These are phyloP conservation scores for Colletotrichum chrysophilum DNA, from an alignment of 2,329 filamentous ascomycete genomes.

Conservation along the genomic window DNA sequence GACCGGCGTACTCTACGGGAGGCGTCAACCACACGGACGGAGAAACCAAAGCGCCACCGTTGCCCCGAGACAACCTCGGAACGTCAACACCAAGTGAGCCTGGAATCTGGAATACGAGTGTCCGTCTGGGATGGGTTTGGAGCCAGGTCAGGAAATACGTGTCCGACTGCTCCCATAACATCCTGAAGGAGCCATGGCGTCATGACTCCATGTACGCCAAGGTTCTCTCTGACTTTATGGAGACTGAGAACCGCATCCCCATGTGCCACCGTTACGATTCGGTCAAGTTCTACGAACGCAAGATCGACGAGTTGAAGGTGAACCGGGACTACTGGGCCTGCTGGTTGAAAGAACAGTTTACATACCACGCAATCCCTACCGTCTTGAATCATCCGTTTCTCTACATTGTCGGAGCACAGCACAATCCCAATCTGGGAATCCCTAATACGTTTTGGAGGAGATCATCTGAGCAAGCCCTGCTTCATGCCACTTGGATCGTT, in stretches of 20 bases:
- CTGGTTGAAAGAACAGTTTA: constrained; percentile 59
- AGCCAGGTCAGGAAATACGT: constrained; percentile 51
- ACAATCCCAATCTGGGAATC: constrained; percentile 55
- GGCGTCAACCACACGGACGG: constrained; percentile 27
- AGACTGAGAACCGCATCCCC: constrained; percentile 52
- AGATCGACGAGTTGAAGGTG: constrained; percentile 46
- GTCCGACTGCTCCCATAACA: constrained; percentile 50
- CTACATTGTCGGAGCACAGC: constrained; percentile 56
- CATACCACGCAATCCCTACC: constrained; percentile 55
- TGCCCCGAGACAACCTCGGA: constrained; percentile 50
- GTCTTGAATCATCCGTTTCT: constrained; percentile 59
- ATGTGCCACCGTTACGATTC: constrained; percentile 58
- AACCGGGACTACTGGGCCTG: constrained; percentile 55
- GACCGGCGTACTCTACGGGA: constrained; percentile 35
- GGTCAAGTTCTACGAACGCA: constrained; percentile 56
- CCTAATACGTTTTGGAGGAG: constrained; percentile 60
- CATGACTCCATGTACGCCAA: constrained; percentile 57
- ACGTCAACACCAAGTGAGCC: constrained; percentile 42
- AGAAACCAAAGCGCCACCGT: constrained; percentile 41
- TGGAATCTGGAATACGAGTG: constrained; percentile 55
- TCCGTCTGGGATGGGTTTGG: constrained; percentile 58
- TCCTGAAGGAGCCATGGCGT: constrained; percentile 55
- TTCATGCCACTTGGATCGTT: constrained; percentile 60
- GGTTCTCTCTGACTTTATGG: constrained; percentile 55
- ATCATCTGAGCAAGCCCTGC: constrained; percentile 54